Conservation (phyloP, 768 basidiomycete genomes). For the Russula emetica region DNA sequence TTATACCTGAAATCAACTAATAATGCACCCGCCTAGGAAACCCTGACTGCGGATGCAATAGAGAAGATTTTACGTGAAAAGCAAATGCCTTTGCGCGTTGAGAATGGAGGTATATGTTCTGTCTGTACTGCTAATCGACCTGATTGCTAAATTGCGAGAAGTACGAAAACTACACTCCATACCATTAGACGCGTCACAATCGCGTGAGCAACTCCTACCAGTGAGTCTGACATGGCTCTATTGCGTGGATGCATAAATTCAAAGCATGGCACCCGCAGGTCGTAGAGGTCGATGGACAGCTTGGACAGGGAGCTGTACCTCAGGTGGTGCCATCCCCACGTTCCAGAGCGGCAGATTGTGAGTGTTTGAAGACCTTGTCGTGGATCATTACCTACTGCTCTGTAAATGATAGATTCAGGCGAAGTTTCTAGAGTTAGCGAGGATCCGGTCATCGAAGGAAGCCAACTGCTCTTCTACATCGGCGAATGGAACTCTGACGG, state of each 20-base stretch:
- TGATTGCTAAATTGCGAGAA: neutral
- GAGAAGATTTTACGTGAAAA: too few relatives aligned
- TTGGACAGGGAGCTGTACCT: neutral
- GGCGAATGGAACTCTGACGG: conserved; percentile 44
- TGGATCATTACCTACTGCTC: neutral
- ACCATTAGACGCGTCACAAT: neutral
- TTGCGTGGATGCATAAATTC: neutral
- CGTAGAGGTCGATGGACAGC: neutral
- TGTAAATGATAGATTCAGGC: conserved; percentile 13
- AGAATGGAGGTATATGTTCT: too few relatives aligned
- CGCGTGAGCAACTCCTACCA: neutral
- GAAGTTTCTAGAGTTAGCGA: conserved; percentile 38
- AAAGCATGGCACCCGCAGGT: neutral
- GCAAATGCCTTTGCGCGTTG: too few relatives aligned
- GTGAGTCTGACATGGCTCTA: neutral
- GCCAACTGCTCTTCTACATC: conserved; percentile 40
- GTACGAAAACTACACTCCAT: neutral
- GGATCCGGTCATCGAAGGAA: conserved; percentile 36
- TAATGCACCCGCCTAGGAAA: too few relatives aligned
- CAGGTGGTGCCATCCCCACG: neutral
- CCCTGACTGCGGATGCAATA: too few relatives aligned
- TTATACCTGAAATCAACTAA: too few relatives aligned
- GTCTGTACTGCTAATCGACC: too few relatives aligned
- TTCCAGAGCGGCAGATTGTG: conserved; percentile 4
- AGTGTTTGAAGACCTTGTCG: neutral